Percentiles rank a stretch among this genome's conserved stretches.
phyloP scores from a whole-genome alignment of 2,329 filamentous ascomycete species.

The Fusarium continuum region DNA sequence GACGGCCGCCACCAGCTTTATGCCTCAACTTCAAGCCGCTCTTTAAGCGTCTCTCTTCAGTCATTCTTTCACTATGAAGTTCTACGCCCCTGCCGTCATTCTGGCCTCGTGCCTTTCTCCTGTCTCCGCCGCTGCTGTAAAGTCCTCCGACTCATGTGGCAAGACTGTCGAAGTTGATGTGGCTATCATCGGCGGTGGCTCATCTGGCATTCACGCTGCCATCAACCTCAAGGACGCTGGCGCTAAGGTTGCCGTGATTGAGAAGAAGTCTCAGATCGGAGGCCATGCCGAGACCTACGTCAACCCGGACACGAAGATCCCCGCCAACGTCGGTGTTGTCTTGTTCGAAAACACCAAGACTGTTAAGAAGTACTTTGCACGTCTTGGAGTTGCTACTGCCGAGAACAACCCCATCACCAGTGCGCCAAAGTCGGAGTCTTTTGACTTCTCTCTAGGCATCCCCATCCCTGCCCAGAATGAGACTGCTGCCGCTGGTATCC shows the following conservation, averaged over 20 bases:
- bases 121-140: not conserved
- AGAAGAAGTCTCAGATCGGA: constrained; percentile 31
- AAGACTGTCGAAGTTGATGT: constrained; percentile 11
- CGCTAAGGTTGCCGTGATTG: constrained; percentile 22
- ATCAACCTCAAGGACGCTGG: constrained; percentile 20
- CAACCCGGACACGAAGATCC: constrained; percentile 10
- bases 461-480: constrained; percentile 20
- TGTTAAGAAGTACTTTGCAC: constrained; percentile 28
- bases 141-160: too few relatives aligned
- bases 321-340: constrained; percentile 24
- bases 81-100: not conserved
- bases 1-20: not conserved
- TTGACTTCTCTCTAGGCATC: constrained; percentile 29
- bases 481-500: not conserved
- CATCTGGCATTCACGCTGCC: constrained; percentile 21
- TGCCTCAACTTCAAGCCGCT: not conserved
- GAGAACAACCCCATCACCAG: not conserved
- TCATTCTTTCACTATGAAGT: not conserved
- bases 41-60: not conserved
- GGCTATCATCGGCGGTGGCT: constrained; percentile 25
- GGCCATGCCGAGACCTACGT: constrained; percentile 36
- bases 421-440: not conserved
- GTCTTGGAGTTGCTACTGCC: constrained; percentile 5
- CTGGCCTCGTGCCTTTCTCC: not conserved
- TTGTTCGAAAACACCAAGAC: constrained; percentile 22